Evolutionary conservation across 805 yeast species (phyloP).

Genomic region (Lipomyces mesembrius): DNA sequence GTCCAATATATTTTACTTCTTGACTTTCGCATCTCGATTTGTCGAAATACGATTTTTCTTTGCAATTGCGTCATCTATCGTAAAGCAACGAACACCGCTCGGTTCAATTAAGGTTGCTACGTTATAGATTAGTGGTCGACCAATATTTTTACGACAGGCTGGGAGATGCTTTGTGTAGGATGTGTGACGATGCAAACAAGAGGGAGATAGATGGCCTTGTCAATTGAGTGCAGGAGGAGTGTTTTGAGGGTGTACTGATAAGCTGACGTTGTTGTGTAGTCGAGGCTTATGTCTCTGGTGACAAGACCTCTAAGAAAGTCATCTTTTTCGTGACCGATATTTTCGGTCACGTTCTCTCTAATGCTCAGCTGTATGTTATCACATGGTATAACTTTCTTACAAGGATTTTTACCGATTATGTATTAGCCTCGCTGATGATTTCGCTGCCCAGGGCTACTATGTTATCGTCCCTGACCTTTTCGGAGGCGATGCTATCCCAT

Average conservation of each 20-base stretch:
- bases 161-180: neutral
- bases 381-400: neutral
- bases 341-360: slow-evolving; percentile 63
- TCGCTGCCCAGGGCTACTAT: slow-evolving; percentile 64
- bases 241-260: neutral
- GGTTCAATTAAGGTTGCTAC: too few species aligned
- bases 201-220: neutral
- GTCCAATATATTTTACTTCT: neutral
- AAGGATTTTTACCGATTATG: neutral
- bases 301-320: slow-evolving; percentile 54
- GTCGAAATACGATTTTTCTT: neutral
- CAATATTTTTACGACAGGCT: neutral
- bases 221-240: neutral
- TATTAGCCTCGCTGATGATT: slow-evolving; percentile 48
- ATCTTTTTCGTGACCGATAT: slow-evolving; percentile 70
- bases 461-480: slow-evolving; percentile 80
- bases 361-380: slow-evolving; percentile 52
- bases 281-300: slow-evolving; percentile 58
- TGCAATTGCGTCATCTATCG: neutral
- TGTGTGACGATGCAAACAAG: neutral
- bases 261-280: slow-evolving; percentile 19
- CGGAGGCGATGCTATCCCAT: slow-evolving; percentile 56
- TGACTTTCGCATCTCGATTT: too few species aligned
- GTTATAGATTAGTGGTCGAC: too few species aligned
- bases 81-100: too few species aligned